These are phyloP conservation scores for Kwoniella mangroviensis DNA, from an alignment of 768 basidiomycete species.

Conservation along the genomic window DNA sequence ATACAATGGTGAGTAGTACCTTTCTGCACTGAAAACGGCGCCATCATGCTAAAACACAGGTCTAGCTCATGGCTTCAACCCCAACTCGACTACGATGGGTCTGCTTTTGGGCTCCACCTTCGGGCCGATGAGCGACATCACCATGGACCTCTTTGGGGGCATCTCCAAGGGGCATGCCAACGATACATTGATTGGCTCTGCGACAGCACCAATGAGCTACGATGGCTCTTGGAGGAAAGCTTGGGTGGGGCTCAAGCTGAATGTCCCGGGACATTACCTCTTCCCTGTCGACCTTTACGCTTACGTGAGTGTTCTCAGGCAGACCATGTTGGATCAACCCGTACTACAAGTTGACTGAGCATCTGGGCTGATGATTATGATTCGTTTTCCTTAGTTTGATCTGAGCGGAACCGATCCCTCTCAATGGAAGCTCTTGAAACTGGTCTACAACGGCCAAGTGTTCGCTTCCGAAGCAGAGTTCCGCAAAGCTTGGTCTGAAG, in stretches of 20 bases:
- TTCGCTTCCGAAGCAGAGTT: constrained; percentile 61
- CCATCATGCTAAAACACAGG: background rate
- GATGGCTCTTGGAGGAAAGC: constrained; percentile 66
- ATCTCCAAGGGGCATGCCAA: constrained; percentile 45
- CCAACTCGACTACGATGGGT: constrained; percentile 51
- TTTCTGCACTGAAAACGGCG: constrained; percentile 29
- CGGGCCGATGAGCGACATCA: constrained; percentile 15
- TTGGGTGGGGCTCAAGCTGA: constrained; percentile 20
- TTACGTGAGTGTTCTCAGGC: constrained; percentile 35
- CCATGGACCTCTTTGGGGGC: constrained; percentile 64
- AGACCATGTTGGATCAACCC: background rate
- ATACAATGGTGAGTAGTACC: constrained; percentile 58
- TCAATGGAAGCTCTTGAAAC: constrained; percentile 64
- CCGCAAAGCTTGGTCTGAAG: too few species aligned
- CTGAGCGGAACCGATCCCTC: constrained; percentile 64
- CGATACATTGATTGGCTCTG: constrained; percentile 63
- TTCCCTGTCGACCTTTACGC: constrained; percentile 25
- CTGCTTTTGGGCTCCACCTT: constrained; percentile 8
- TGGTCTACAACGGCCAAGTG: constrained; percentile 68
- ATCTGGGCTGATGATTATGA: constrained; percentile 27
- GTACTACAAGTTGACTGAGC: constrained; percentile 61
- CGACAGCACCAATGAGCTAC: constrained; percentile 65
- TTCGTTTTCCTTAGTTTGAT: constrained; percentile 60
- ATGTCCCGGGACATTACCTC: constrained; percentile 3
- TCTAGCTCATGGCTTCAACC: constrained; percentile 14